Base-by-base conservation (phyloP, 345 rosid genomes). In the Rhizophora apiculata region DNA sequence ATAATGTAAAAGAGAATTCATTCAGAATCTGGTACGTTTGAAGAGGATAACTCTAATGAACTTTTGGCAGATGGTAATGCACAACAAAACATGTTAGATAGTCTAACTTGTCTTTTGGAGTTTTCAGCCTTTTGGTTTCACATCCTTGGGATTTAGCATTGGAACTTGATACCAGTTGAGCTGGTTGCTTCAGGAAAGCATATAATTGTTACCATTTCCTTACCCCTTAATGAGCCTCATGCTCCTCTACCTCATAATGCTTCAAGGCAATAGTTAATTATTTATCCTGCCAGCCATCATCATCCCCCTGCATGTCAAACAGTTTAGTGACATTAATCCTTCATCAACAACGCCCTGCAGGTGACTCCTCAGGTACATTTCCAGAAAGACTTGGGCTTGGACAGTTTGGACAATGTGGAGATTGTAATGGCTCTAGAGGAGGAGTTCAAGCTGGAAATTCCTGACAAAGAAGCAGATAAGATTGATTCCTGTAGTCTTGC, bases 371-470 rank as follows among this genome's bases (percentile, higher is more conserved):
- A 88, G 49, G 91, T 88, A 19, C 92, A 92, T 84, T 95, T 90
- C 81, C 96, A 95, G 68, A 90, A 88, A 53, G 96, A 92, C 83
- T 55, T 92, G 77, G 94, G 96, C 4, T 81, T 90, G 82, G 96
- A 93, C 78, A 90, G 98, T 82, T 81, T 92, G 86, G 98, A 92
- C 87, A 90, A 68, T 15, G 93, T 93, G 76, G 98, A 93, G 88
- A 88, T 93, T 56, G 91, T 95, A 43, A 87, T 95, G 99, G 99
- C 94, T 32, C 79, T 95, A 16, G 97, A 95, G 80, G 99, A 92
- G 76, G 99, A 95, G 72, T 95, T 95, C 82, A 95, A 92, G 85
- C 88, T 92, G 54, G 96, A 92, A 72, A 95, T 95, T 26, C 98
- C 97, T 0, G 97, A 95, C 82, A 85, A 83, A 80, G 99, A 95